Percentiles rank a stretch among this genome's conserved stretches.
Evolutionary conservation across 176 grass and related monocot genomes (phyloP).

Genomic region (sorghum (Sorghum bicolor)): Sorghum_bicolor_NCBIv3 NC_012875.2:57415501-57416000

Average conservation of each 20-base stretch:
- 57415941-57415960: neutral
- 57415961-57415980: neutral
- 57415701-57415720: neutral
- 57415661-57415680: neutral
- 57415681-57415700: conserved; percentile 23
- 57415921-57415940: neutral
- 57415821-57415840: neutral
- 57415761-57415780: neutral
- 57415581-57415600: neutral
- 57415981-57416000: neutral
- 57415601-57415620: neutral
- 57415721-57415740: neutral
- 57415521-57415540: neutral
- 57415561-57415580: neutral
- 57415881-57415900: too few species aligned
- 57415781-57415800: neutral
- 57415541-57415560: neutral
- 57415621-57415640: neutral
- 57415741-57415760: neutral
- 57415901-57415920: neutral
- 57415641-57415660: neutral
- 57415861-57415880: too few species aligned
- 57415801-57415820: neutral
- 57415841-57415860: neutral
- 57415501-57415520: conserved; percentile 14